Base-by-base conservation (phyloP, 169 alveolate species). In the Eimeria acervulina region DNA sequence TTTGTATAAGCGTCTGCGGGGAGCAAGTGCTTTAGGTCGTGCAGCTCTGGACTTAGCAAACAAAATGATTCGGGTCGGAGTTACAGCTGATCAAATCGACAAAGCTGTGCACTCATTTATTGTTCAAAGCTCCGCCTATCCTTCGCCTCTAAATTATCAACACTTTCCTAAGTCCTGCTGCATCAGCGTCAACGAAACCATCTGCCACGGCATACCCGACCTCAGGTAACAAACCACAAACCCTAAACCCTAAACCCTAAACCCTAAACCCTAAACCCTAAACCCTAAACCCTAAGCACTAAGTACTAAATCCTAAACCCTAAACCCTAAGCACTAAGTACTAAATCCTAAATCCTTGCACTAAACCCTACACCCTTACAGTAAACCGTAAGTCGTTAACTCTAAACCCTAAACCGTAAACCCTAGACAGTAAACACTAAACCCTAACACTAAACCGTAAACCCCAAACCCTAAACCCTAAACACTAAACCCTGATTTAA, bases 111-210 rank as follows among this genome's bases (percentile, higher is more conserved):
- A 99, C 96, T 98, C 99, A 83, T 97, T 97, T 94, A 99, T 99
- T 36, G 98, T 99, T 44, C 97, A 97, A 28, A 98, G 98, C 95
- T 98, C 98, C 96, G 99, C 99, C n/a, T 99, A 99, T 95, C 99
- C 99, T 8, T 98, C 99, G 15, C 99, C 99, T 31, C 97, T 99
- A 80, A 99, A 99, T 97, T 99, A 99, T 97, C 98, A 98, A 96
- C 97, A 97, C 63, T 99, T 99, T 97, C 99, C 99, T 17, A 99
- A 99, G 97, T 98, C 99, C 21, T 96, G 99, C 80, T 99, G 99
- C 97, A 59, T 85, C 15, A 98, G 99, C 59, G 99, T 99, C 26
- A 99, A 99, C 95, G 99, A 99, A 96, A 99, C 99, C 44, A 98
- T 99, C 36, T 99, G 99, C 95, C 99, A 99, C 97, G 99, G 99